Base-by-base conservation (phyloP, 257 asterid species). In the Ilex aquifolium region DNA sequence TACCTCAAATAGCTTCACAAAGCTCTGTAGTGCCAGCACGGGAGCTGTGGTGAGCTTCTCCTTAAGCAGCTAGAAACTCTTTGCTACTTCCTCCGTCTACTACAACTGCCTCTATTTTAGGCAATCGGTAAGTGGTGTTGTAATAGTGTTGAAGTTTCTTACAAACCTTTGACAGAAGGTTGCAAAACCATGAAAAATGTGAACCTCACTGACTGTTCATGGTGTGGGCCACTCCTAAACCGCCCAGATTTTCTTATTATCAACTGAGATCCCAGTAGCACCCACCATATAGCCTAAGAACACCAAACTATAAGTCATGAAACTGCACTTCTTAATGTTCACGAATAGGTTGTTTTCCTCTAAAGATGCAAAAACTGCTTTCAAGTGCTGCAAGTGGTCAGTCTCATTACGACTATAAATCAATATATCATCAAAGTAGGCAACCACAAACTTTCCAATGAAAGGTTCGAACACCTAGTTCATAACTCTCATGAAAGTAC, bases 161-260 rank as follows among this genome's bases (percentile, higher is more conserved):
- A 52, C 7, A 15, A 44, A 57, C 29, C 27, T 0, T 2, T 13
- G 2, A 15, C 46, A 46, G 21, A 62, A 32, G 2, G 39, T 13
- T 5, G 67, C 56, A 0, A 68, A 31, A 6, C 61, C 57, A 7
- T 60, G 56, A 61, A 68, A 68, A 10, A 39, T 29, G 14, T 1
- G 5, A 13, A 50, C 56, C 2, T 49, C 60, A 2, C 10, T 27
- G 1, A 67, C 27, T 14, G 48, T 30, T 10, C 11, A 32, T 2
- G 71, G 65, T 3, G 39, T 14, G 10, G 60, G 65, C 56, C 46
- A 62, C 10, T 36, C 56, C 3, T 9, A 5, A 32, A 58, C 29
- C 2, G 49, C 60, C 13, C 8, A 13, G 5, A 57, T 17, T n/a
- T 46, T 57, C 4, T 14, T 7, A 31, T 36, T 36, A 12, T 51